Conservation (phyloP, 805 yeast species). For the Metschnikowia peoriensis region DNA sequence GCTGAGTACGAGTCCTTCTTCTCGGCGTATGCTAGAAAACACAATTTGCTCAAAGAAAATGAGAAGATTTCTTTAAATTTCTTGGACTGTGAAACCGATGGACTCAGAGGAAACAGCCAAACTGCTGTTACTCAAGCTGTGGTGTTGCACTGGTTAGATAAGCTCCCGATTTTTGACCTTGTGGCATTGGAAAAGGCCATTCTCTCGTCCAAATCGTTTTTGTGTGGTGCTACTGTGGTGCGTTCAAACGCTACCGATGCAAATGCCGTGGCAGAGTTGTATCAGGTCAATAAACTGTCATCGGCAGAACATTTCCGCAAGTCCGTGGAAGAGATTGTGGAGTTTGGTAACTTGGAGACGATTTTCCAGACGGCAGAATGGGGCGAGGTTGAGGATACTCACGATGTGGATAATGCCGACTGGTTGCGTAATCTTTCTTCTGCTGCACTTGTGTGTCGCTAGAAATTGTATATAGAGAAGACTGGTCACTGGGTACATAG, state of each 20-base stretch:
- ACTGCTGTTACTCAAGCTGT: conserved; percentile 53
- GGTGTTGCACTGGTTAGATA: conserved; percentile 62
- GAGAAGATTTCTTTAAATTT: conserved; percentile 44
- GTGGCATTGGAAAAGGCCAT: conserved; percentile 92
- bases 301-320: conserved; percentile 35
- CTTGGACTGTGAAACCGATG: conserved; percentile 80
- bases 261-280: conserved; percentile 20
- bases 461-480: background rate
- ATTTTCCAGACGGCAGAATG: conserved; percentile 83
- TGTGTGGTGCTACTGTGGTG: conserved; percentile 72
- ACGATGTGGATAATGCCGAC: conserved; percentile 94
- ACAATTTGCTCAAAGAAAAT: conserved; percentile 25
- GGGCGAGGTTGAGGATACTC: conserved; percentile 99
- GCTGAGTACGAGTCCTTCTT: conserved; percentile 61
- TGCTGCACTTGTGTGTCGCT: conserved; percentile 53
- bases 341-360: conserved; percentile 76
- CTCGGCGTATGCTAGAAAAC: conserved; percentile 35
- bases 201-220: conserved; percentile 78
- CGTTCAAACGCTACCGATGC: conserved; percentile 40
- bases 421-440: conserved; percentile 77
- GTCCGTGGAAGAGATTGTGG: conserved; percentile 67
- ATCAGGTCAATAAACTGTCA: conserved; percentile 35
- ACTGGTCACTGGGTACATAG: background rate
- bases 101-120: conserved; percentile 80
- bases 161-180: conserved; percentile 70